Evolutionary conservation across 495 filamentous ascomycete species (phyloP).

Genomic region (Aspergillus panamensis): DNA sequence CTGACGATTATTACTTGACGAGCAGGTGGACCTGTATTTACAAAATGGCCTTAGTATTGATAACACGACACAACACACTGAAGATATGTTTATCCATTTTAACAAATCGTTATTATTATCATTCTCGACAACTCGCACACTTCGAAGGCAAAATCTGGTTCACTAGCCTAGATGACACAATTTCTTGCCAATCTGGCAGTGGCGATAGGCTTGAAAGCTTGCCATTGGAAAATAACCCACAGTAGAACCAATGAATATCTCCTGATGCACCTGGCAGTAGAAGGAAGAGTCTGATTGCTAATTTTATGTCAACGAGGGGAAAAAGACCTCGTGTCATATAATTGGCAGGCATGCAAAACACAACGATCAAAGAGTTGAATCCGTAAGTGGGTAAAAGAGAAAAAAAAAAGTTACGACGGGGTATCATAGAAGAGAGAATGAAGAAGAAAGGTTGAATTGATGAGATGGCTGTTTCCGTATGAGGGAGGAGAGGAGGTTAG

Average conservation of each 20-base stretch:
- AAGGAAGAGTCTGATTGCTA: background rate
- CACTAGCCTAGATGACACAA: background rate
- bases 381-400: background rate
- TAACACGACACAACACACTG: background rate
- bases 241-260: background rate
- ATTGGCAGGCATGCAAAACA: background rate
- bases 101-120: background rate
- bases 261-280: background rate
- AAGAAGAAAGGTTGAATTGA: background rate
- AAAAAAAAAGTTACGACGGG: background rate
- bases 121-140: background rate
- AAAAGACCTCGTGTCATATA: background rate
- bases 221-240: too few relatives aligned
- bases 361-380: background rate
- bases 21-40: background rate
- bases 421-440: background rate
- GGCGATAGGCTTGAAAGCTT: too few relatives aligned
- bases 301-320: background rate
- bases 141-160: background rate
- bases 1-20: background rate
- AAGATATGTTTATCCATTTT: background rate
- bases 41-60: background rate
- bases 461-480: background rate
- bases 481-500: constrained; percentile 6
- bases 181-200: background rate